A percentile compares a stretch with the other conserved stretches of the same genome.
phyloP scores from a whole-genome alignment of 371 early-diverging fungal genomes.

The Dipsacomyces acuminosporus region DNA sequence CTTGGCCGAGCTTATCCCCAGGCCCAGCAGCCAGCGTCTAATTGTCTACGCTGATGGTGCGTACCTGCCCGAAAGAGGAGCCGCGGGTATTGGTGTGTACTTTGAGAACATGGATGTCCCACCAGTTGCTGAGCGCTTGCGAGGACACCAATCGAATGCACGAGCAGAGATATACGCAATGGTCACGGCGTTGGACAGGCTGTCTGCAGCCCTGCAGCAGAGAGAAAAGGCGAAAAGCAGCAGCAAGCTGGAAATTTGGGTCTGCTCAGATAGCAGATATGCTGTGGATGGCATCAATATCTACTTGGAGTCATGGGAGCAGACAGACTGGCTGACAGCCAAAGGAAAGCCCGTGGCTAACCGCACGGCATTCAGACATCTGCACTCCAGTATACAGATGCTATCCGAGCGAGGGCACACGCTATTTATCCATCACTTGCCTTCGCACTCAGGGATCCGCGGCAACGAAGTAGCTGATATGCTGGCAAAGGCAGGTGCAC shows the following conservation, averaged over 20 bases:
- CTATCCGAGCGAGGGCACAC: conserved; percentile 12
- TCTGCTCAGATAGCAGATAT: conserved; percentile 46
- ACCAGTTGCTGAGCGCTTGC: conserved; percentile 24
- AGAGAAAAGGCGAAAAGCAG: not conserved
- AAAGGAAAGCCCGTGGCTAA: conserved; percentile 42
- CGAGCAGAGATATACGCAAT: conserved; percentile 36
- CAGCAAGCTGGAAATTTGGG: conserved; percentile 33
- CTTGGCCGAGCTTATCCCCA: conserved; percentile 34
- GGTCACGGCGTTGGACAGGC: conserved; percentile 10
- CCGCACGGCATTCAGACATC: conserved; percentile 21
- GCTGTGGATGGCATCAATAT: conserved; percentile 45
- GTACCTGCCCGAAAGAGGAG: conserved; percentile 18
- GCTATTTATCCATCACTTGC: conserved; percentile 44
- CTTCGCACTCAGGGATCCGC: conserved; percentile 34
- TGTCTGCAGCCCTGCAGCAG: not conserved
- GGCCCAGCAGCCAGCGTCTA: conserved; percentile 7
- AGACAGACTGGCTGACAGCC: conserved; percentile 25
- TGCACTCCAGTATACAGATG: conserved; percentile 5
- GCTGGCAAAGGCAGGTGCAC: conserved; percentile 44
- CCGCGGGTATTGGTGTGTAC: conserved; percentile 41
- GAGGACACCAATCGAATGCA: conserved; percentile 29
- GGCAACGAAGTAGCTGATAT: conserved; percentile 46
- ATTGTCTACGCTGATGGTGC: conserved; percentile 43
- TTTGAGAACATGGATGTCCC: conserved; percentile 19
- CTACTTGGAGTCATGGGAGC: conserved; percentile 33